Evolutionary conservation across 768 basidiomycete species (phyloP), one percentile per base, ranked within the genome.

Genomic region (Tylopilus sp.): DNA sequence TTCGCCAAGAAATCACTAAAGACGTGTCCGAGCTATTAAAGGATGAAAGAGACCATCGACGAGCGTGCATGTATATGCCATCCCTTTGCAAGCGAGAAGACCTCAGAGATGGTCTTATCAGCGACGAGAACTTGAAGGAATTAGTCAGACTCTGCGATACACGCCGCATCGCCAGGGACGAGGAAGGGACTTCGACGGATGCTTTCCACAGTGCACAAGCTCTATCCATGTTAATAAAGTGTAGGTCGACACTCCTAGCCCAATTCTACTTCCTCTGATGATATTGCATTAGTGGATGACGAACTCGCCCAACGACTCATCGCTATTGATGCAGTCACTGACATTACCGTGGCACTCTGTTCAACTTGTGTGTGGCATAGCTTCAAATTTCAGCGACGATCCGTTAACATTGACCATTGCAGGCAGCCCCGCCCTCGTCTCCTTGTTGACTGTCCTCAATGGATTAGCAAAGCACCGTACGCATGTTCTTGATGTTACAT

Each of bases 11-110:
- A 10, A 53, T 61, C 12, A 41, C 31, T 1, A 18, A 36, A 1
- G 56, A 65, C 9, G 39, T 67, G 2, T 40, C 56, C 8, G 42
- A 18, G 3, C 53, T 69, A 20, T 53, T 68, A 23, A 36, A 53
- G 6, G 40, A 42, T 13, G 15, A 31, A 4, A 13, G 8, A 9
- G 38, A 63, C 9, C 26, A 41, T 40, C 55, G 48, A 39, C 66
- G 64, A 3, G 66, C 57, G 30, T 69, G 68, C 57, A 57, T 55
- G 6, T 69, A 53, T 39, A 26, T 68, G 5, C 68, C 68, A 0
- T 61, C 66, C 9, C 64, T 68, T 35, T 69, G 61, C 52, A 63
- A 66, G 33, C 47, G 53, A 15, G 0, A 21, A 3, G 50, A 53
- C 2, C 36, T 69, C 28, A 58, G 39, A 35, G 20, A 23, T 0